Base-by-base conservation (phyloP, 2,329 filamentous ascomycete genomes). In the Aspergillus phoenicis region DNA sequence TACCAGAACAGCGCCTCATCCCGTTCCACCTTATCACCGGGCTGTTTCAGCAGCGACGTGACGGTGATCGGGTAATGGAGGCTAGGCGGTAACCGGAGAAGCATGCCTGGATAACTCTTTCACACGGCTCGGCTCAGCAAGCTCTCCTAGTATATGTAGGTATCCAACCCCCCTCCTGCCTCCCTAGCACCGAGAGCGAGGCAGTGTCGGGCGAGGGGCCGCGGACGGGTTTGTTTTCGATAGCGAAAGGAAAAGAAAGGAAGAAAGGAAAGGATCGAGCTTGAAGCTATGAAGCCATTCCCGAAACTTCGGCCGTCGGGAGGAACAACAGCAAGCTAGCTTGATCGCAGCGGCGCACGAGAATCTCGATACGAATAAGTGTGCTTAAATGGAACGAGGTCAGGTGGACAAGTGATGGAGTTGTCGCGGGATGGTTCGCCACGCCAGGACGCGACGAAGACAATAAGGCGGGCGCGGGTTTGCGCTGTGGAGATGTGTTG, bases 21-120 rank as follows among this genome's bases (percentile, higher is more conserved):
- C 76, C 90, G 90, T 71, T 87, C 84, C 71, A 99, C 85, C 64
- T 84, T 74, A 70, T 97, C 91, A 76, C 91, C 90, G 20, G 86
- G 85, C 66, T 83, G 81, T 77, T 92, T 93, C 67, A 94, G 85
- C 63, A 98, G 84, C 77, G 91, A 90, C 70, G 89, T 93, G 78
- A 99, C 89, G 68, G 90, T 96, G 78, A 98, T 93, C 70, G 95
- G 95, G 78, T 98, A 99, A 78, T 90, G 90, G 68, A 97, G 86
- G 78, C 86, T 78, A 57, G 75, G 64, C 62, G 81, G 80, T 66
- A 83, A 70, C 73, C 76, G 77, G 69, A 82, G 72, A 71, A 80
- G 78, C 80, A 82, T 82, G 60, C 69, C 73, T 67, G 54, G 62
- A 55, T 58, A 30, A 22, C 43, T 30, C 54, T 38, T 45, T 54